These are phyloP conservation scores for Pythium oligandrum DNA, from an alignment of 352 stramenopile species.

Conservation along the genomic window DNA sequence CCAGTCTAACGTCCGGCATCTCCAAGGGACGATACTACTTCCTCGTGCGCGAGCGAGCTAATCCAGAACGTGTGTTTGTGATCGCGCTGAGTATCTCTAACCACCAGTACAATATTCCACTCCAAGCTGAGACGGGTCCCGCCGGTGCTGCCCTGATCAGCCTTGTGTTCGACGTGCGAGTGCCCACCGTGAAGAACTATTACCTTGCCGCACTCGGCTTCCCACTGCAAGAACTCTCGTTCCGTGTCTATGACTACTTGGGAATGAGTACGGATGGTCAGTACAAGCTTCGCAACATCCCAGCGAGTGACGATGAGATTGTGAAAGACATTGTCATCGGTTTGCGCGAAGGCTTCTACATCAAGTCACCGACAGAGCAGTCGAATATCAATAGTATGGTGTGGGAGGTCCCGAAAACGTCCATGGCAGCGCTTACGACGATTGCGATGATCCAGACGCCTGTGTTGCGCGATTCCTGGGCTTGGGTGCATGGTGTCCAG, in stretches of 20 bases:
- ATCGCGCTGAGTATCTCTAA: not conserved
- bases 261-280: slow-evolving; percentile 3
- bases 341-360: slow-evolving; percentile 12
- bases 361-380: slow-evolving; percentile 17
- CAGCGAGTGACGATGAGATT: not conserved
- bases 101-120: not conserved
- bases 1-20: not conserved
- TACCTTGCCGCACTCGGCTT: slow-evolving; percentile 13
- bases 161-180: not conserved
- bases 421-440: not conserved
- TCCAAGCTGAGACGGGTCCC: not conserved
- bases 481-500: slow-evolving; percentile 16
- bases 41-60: not conserved
- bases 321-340: slow-evolving; percentile 5
- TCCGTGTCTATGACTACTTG: slow-evolving; percentile 6
- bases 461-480: slow-evolving; percentile 16
- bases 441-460: slow-evolving; percentile 4
- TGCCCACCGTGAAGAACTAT: not conserved
- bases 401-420: slow-evolving; percentile 2
- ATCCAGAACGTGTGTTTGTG: not conserved
- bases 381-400: slow-evolving; percentile 15
- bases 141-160: not conserved
- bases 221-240: slow-evolving; percentile 8
- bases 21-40: not conserved
- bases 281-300: slow-evolving; percentile 11